A percentile compares a stretch with the other conserved stretches of the same genome.
phyloP scores from a whole-genome alignment of 495 filamentous ascomycete species.

The Endocarpon pusillum region DNA sequence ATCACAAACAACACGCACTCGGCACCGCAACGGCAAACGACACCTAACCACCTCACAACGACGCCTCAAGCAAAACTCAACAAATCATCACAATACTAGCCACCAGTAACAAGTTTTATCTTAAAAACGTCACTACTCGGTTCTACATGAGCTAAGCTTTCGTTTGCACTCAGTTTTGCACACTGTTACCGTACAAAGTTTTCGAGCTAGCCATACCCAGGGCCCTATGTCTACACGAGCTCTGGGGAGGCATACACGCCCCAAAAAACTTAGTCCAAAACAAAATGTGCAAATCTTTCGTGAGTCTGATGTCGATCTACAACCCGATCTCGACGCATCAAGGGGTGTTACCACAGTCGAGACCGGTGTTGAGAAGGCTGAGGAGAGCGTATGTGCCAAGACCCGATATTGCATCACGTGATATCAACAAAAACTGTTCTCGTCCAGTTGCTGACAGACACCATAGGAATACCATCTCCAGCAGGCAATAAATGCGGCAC shows the following conservation, averaged over 20 bases:
- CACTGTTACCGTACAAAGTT: constrained; percentile 13
- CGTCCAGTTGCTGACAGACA: constrained; percentile 12
- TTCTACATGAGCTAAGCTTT: constrained; percentile 36
- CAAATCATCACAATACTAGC: too few species aligned
- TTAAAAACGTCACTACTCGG: constrained; percentile 36
- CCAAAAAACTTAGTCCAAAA: constrained; percentile 83
- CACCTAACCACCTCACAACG: too few species aligned
- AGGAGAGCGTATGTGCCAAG: constrained; percentile 84
- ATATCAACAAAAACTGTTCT: constrained; percentile 19
- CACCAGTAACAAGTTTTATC: constrained; percentile 32
- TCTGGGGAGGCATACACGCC: constrained; percentile 40
- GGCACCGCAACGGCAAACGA: too few species aligned
- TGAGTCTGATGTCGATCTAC: constrained; percentile 74
- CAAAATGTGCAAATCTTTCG: constrained; percentile 69
- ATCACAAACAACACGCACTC: too few species aligned
- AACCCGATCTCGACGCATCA: constrained; percentile 47
- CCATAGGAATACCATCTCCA: constrained; percentile 94
- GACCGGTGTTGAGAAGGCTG: constrained; percentile 88
- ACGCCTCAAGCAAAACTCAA: too few species aligned
- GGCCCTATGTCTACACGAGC: constrained; percentile 50
- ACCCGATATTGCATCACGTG: constrained; percentile 46
- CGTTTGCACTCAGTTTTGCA: constrained; percentile 25
- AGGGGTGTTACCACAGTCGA: constrained; percentile 64
- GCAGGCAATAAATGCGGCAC: constrained; percentile 63
- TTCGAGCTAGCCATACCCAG: constrained; percentile 18